Evolutionary conservation across 1,284 basidiomycete genomes (phyloP).

Genomic region (Papiliotrema flavescens): DNA sequence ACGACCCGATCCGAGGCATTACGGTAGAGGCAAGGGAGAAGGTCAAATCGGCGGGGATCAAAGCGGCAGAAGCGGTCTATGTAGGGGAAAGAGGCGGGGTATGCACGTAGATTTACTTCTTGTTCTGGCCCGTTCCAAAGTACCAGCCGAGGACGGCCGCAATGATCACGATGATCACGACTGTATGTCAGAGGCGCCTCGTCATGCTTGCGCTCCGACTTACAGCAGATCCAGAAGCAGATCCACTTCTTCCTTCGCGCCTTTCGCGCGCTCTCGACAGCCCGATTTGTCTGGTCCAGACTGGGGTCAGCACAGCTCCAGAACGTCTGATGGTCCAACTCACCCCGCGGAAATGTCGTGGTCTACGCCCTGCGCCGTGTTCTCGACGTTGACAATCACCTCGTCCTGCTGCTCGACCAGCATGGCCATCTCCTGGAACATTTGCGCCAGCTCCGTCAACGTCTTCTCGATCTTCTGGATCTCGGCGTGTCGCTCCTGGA

Average conservation of each 20-base stretch:
- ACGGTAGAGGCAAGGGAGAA: not conserved
- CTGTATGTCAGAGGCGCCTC: conserved; percentile 10
- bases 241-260: conserved; percentile 80
- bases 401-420: conserved; percentile 77
- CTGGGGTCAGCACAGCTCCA: conserved; percentile 45
- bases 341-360: conserved; percentile 68
- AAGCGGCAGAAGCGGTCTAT: not conserved
- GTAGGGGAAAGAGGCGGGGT: not conserved
- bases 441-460: conserved; percentile 77
- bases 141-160: conserved; percentile 39
- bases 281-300: conserved; percentile 63
- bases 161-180: conserved; percentile 58
- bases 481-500: conserved; percentile 86
- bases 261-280: conserved; percentile 67
- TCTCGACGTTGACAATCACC: conserved; percentile 62
- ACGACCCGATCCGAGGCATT: not conserved
- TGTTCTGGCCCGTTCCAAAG: conserved; percentile 32
- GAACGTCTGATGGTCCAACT: conserved; percentile 20
- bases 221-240: conserved; percentile 61
- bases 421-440: conserved; percentile 85
- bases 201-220: conserved; percentile 8
- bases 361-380: conserved; percentile 61
- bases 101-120: not conserved
- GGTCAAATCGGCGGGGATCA: not conserved
- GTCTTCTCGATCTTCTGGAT: conserved; percentile 83